Evolutionary conservation across 2,329 filamentous ascomycete genomes (phyloP), one percentile per base, ranked within the genome.

Genomic region (Aspergillus sp.): DNA sequence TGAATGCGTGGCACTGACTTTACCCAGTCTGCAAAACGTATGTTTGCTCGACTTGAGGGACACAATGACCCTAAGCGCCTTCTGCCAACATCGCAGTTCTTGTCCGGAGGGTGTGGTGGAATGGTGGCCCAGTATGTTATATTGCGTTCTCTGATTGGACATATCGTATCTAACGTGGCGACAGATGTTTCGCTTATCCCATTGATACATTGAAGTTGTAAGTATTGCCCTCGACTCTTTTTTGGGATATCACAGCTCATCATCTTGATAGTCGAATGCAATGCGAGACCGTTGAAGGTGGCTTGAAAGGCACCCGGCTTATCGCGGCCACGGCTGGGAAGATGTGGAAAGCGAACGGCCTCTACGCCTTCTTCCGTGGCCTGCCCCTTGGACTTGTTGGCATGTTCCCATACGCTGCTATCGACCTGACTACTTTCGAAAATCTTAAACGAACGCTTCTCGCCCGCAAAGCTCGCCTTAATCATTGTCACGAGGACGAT

Each of bases 361-460:
- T 90, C 27, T 74, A 79, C 29, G 78, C 87, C 6, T 91, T 90
- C 50, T 98, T 97, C 66, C 88, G 91, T 42, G 93, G 93, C 33
- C 78, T 98, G 30, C 90, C 90, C 0, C 93, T 97, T 80, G 93
- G 93, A 11, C 77, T 98, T 4, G 72, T 96, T 40, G 93, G 93
- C 63, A 96, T 97, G 83, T 98, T 98, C 59, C 93, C 93, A 0
- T 98, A 97, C 66, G 91, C 90, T 34, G 93, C 93, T 39, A 94
- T 98, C 61, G 93, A 98, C 62, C 85, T 98, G 59, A 89, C 88
- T 52, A 95, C 89, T 0, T 98, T 97, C 60, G 93, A 98, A 69
- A 82, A 93, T 47, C 78, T 96, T 49, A 98, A 98, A 69, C 81
- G 79, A 38, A 76, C 76, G 6, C 82, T 94, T 51, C 79, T 85